Evolutionary conservation across 2,329 filamentous ascomycete genomes (phyloP).

Genomic region (Ilyonectria mors-panacis): DNA sequence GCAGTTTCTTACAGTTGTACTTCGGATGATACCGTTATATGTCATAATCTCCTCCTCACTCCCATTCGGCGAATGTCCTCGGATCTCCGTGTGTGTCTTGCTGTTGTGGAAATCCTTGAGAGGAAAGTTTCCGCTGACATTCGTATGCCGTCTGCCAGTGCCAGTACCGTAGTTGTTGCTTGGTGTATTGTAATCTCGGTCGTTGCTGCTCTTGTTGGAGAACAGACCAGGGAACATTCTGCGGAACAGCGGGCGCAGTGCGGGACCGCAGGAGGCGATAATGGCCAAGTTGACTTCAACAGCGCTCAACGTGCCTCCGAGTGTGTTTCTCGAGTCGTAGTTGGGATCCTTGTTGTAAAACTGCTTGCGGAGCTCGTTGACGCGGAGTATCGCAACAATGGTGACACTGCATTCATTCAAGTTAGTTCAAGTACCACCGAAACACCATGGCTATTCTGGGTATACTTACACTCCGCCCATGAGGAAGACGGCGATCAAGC

Average conservation of each 20-base stretch:
- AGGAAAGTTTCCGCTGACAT: slow-evolving; percentile 6
- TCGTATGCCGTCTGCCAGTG: slow-evolving; percentile 22
- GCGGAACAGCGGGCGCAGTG: slow-evolving; percentile 38
- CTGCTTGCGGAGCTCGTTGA: slow-evolving; percentile 45
- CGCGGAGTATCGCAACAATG: slow-evolving; percentile 51
- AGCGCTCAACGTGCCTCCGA: slow-evolving; percentile 51
- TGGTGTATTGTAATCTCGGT: slow-evolving; percentile 29
- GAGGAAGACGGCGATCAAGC: slow-evolving; percentile 57
- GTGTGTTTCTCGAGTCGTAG: slow-evolving; percentile 43
- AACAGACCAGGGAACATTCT: slow-evolving; percentile 44
- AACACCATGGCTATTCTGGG: not conserved
- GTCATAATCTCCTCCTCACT: slow-evolving; percentile 47
- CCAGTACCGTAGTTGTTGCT: slow-evolving; percentile 30
- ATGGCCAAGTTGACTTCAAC: slow-evolving; percentile 57
- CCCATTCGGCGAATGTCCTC: slow-evolving; percentile 39
- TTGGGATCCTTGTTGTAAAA: slow-evolving; percentile 32
- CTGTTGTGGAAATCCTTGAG: slow-evolving; percentile 37
- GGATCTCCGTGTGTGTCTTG: slow-evolving; percentile 39
- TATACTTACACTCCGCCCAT: slow-evolving; percentile 56
- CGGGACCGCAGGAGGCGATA: slow-evolving; percentile 54
- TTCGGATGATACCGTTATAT: slow-evolving; percentile 43
- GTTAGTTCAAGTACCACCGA: not conserved
- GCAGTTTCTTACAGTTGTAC: slow-evolving; percentile 29
- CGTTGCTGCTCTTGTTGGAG: slow-evolving; percentile 33
- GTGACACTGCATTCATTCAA: slow-evolving; percentile 47